Evolutionary conservation across 1,139 yeast genomes (phyloP).

Genomic region (Taphrina flavorubra): DNA sequence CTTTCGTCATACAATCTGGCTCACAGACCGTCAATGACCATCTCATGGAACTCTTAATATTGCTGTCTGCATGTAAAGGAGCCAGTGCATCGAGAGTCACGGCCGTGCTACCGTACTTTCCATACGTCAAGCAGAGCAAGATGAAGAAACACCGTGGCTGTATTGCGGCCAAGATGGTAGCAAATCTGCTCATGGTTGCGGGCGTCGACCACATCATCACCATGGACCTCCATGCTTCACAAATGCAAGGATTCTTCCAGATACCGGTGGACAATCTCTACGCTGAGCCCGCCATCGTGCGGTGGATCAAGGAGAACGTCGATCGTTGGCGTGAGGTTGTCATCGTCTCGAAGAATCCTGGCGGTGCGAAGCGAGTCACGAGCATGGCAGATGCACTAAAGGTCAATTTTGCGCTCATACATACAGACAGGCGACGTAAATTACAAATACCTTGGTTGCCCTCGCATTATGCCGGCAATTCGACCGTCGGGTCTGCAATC

Average conservation of each 20-base stretch:
- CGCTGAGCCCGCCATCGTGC: conserved; percentile 95
- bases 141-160: conserved; percentile 99
- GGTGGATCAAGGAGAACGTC: conserved; percentile 93
- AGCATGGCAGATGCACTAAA: conserved; percentile 94
- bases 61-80: conserved; percentile 94
- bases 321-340: conserved; percentile 85
- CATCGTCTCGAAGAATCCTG: conserved; percentile 94
- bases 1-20: conserved; percentile 92
- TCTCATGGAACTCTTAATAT: conserved; percentile 91
- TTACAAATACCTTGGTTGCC: conserved; percentile 63
- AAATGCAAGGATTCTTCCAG: conserved; percentile 98
- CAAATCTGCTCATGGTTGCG: conserved; percentile 92
- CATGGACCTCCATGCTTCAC: conserved; percentile 94
- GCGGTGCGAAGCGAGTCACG: conserved; percentile 94
- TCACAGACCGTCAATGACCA: conserved; percentile 82
- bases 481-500: conserved; percentile 40
- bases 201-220: conserved; percentile 99
- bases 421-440: conserved; percentile 88
- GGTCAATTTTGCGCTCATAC: conserved; percentile 98
- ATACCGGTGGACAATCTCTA: conserved; percentile 95
- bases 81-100: conserved; percentile 83
- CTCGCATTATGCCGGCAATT: conserved; percentile 45
- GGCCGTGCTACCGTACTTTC: conserved; percentile 96
- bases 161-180: conserved; percentile 97
- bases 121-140: conserved; percentile 94